A percentile compares a stretch with the other conserved stretches of the same genome.
These are phyloP conservation scores for Cicer arietinum DNA, from an alignment of 306 rosid species.

Conservation along the genomic window DNA sequence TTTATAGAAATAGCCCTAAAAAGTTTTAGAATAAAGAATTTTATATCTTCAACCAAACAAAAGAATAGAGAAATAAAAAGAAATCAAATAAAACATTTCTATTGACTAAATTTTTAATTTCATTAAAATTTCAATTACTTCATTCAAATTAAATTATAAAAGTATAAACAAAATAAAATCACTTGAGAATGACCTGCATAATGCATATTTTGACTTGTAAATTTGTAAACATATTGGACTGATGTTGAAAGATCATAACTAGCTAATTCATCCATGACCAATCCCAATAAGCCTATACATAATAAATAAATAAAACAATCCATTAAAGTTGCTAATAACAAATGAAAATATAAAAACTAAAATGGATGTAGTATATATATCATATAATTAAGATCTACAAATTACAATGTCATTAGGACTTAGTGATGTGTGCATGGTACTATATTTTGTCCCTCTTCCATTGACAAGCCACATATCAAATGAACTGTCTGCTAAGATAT, in stretches of 20 bases:
- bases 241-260: constrained; percentile 75
- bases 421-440: constrained; percentile 54
- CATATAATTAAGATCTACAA: neutral
- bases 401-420: constrained; percentile 52
- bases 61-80: too few relatives aligned
- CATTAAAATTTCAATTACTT: too few relatives aligned
- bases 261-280: constrained; percentile 89
- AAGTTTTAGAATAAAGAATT: too few relatives aligned
- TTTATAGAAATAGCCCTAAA: too few relatives aligned
- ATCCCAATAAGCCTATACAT: constrained; percentile 72
- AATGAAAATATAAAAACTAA: neutral
- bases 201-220: constrained; percentile 65
- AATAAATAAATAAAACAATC: neutral
- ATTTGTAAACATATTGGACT: constrained; percentile 62
- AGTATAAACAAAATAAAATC: neutral
- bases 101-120: too few relatives aligned
- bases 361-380: neutral
- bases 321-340: neutral
- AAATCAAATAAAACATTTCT: too few relatives aligned
- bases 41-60: too few relatives aligned
- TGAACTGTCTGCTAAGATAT: constrained; percentile 67
- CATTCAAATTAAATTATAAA: too few relatives aligned
- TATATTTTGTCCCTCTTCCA: constrained; percentile 67
- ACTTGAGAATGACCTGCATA: constrained; percentile 89
- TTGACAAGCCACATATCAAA: constrained; percentile 78